phyloP scores from a whole-genome alignment of 768 basidiomycete genomes.

The Tricholoma furcatifolium region DNA sequence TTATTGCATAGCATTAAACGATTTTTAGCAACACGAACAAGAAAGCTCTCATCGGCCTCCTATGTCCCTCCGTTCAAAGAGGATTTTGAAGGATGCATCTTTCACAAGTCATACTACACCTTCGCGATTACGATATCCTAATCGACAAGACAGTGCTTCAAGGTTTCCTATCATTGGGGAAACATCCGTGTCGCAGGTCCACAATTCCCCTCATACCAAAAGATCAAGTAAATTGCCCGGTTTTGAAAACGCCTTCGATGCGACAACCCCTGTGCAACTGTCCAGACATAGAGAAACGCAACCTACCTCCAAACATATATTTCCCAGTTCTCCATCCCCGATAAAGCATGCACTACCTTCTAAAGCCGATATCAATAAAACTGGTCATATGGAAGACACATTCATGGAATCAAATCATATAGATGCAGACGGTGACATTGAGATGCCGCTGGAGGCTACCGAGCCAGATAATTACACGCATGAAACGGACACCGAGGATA shows the following conservation, averaged over 20 bases:
- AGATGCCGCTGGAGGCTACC: constrained; percentile 21
- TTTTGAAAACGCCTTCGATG: constrained; percentile 53
- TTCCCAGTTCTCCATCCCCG: constrained; percentile 9
- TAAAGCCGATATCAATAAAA: not conserved
- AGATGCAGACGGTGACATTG: constrained; percentile 32
- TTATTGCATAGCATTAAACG: too few species aligned
- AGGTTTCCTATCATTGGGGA: constrained; percentile 24
- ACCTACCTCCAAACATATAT: not conserved
- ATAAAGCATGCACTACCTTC: not conserved
- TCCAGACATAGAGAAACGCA: constrained; percentile 19
- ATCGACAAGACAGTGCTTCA: constrained; percentile 19
- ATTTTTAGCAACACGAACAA: constrained; percentile 63
- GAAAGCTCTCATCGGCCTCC: constrained; percentile 56
- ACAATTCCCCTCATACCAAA: constrained; percentile 31
- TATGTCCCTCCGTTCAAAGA: constrained; percentile 44
- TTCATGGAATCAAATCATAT: constrained; percentile 5
- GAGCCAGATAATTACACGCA: not conserved
- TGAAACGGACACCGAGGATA: constrained; percentile 3
- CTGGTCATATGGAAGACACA: constrained; percentile 2
- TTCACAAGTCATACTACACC: constrained; percentile 39
- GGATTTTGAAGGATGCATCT: constrained; percentile 31
- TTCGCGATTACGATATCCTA: constrained; percentile 38
- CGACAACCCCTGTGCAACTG: constrained; percentile 35
- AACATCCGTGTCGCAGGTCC: constrained; percentile 30
- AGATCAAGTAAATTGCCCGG: constrained; percentile 42